Percentiles rank a stretch among this genome's conserved stretches.
phyloP scores from a whole-genome alignment of 2,329 filamentous ascomycete species.

The Cladophialophora psammophila region DNA sequence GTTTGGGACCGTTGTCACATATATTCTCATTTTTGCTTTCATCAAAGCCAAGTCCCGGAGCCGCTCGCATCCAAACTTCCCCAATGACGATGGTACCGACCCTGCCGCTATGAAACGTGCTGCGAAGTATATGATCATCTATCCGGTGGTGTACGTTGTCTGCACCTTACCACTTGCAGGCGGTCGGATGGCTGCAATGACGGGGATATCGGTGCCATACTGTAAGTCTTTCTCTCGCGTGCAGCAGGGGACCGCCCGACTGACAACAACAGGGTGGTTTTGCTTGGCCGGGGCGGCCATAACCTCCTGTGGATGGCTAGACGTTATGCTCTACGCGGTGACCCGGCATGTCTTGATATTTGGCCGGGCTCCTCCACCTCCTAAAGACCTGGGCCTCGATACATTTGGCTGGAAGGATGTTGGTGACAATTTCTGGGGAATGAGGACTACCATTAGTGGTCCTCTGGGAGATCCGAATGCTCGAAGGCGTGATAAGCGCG shows the following conservation, averaged over 20 bases:
- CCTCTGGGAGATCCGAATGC: slow-evolving; percentile 24
- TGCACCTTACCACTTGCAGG: slow-evolving; percentile 69
- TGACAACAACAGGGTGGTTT: slow-evolving; percentile 47
- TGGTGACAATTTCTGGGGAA: slow-evolving; percentile 30
- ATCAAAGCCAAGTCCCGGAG: slow-evolving; percentile 22
- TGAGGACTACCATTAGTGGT: slow-evolving; percentile 33
- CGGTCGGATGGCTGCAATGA: slow-evolving; percentile 53
- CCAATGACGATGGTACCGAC: slow-evolving; percentile 48
- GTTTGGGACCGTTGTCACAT: slow-evolving; percentile 59
- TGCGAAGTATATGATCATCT: slow-evolving; percentile 57
- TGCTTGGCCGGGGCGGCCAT: slow-evolving; percentile 64
- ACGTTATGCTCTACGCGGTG: slow-evolving; percentile 65
- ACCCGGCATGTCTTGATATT: slow-evolving; percentile 64
- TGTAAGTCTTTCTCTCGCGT: slow-evolving; percentile 46
- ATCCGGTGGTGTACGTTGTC: slow-evolving; percentile 63
- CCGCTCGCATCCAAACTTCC: slow-evolving; percentile 26
- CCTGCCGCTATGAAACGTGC: slow-evolving; percentile 51
- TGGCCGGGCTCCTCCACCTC: slow-evolving; percentile 52
- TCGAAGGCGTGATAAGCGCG: slow-evolving; percentile 16
- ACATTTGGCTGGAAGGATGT: slow-evolving; percentile 35
- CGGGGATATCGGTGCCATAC: slow-evolving; percentile 45
- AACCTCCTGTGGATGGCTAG: slow-evolving; percentile 65
- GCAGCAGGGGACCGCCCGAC: slow-evolving; percentile 24
- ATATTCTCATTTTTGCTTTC: slow-evolving; percentile 49
- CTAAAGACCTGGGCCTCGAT: slow-evolving; percentile 35